Percentiles rank a stretch among this genome's conserved stretches.
phyloP scores from a whole-genome alignment of 2,329 filamentous ascomycete genomes.

The Zasmidium angulare region DNA sequence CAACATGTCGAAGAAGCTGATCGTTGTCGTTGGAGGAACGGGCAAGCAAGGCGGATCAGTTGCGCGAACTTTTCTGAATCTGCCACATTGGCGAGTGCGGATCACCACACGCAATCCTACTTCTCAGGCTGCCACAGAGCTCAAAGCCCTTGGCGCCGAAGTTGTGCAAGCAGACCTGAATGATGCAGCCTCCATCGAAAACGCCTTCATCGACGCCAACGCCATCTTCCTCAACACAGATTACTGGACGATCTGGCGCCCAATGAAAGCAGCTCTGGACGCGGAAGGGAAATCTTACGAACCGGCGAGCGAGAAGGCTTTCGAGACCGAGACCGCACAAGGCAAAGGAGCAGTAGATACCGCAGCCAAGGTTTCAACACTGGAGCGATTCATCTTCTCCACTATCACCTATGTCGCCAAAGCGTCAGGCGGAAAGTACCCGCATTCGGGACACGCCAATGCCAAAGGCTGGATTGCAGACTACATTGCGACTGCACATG shows the following conservation, averaged over 20 bases:
- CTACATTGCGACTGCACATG: neutral
- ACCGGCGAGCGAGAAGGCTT: neutral
- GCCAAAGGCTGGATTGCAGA: neutral
- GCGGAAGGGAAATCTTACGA: neutral
- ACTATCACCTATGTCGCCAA: neutral
- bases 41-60: constrained; percentile 7
- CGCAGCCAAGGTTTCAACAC: neutral
- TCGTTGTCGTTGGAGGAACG: neutral
- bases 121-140: constrained; percentile 25
- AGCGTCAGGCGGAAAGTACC: neutral
- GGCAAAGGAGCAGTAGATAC: neutral
- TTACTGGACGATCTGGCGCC: constrained; percentile 24
- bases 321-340: neutral
- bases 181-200: constrained; percentile 27
- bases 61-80: constrained; percentile 26
- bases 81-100: constrained; percentile 18
- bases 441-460: neutral
- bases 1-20: neutral
- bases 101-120: constrained; percentile 44
- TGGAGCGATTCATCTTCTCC: neutral
- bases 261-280: neutral
- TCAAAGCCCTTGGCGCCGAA: constrained; percentile 38
- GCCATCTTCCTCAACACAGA: constrained; percentile 41
- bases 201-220: constrained; percentile 36
- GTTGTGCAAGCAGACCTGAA: constrained; percentile 36